A percentile compares a stretch with the other conserved stretches of the same genome.
These are phyloP conservation scores for Ogataea henricii DNA, from an alignment of 805 yeast species.

Conservation along the genomic window DNA sequence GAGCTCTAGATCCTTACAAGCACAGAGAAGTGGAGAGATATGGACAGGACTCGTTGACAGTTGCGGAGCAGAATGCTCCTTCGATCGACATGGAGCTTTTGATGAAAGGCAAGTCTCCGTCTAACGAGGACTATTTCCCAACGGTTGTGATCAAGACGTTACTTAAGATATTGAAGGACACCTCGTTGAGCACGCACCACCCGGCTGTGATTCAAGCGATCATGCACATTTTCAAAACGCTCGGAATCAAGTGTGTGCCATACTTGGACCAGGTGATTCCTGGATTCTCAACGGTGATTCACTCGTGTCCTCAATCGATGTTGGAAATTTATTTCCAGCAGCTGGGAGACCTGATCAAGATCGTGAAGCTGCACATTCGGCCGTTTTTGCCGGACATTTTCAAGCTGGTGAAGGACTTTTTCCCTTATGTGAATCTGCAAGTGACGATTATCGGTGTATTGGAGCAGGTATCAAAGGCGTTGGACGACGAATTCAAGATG, in stretches of 20 bases:
- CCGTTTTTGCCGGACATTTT: constrained; percentile 79
- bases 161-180: constrained; percentile 81
- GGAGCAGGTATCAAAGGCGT: constrained; percentile 80
- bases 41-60: constrained; percentile 36
- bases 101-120: constrained; percentile 93
- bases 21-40: constrained; percentile 84
- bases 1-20: constrained; percentile 96
- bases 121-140: constrained; percentile 90
- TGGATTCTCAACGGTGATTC: constrained; percentile 83
- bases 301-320: constrained; percentile 73
- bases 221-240: constrained; percentile 83
- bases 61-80: constrained; percentile 80
- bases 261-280: constrained; percentile 87
- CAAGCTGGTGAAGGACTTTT: constrained; percentile 72
- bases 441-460: constrained; percentile 76
- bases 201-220: constrained; percentile 93
- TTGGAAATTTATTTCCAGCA: constrained; percentile 89
- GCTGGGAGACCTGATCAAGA: constrained; percentile 71
- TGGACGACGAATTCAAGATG: constrained; percentile 90
- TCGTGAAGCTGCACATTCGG: constrained; percentile 88
- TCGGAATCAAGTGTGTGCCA: constrained; percentile 88
- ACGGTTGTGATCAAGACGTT: constrained; percentile 89
- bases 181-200: constrained; percentile 83
- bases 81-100: constrained; percentile 86
- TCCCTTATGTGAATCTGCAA: constrained; percentile 62